Evolutionary conservation across 257 asterid genomes (phyloP).

Genomic region (Nicotiana otophora): DNA sequence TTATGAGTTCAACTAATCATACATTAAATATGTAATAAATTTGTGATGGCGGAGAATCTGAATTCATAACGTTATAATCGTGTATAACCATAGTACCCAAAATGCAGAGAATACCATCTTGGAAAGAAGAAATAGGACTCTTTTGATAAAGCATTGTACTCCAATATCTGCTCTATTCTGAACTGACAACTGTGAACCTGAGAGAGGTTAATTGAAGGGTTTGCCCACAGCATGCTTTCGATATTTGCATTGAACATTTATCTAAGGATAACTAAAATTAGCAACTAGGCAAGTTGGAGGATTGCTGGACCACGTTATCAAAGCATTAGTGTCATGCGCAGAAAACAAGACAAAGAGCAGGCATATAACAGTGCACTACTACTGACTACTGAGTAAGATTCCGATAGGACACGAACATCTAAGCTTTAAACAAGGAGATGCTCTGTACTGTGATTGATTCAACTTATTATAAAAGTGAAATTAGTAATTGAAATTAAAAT

Average conservation of each 20-base stretch:
- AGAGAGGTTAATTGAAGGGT: background rate
- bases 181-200: background rate
- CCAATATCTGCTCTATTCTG: background rate
- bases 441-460: background rate
- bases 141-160: background rate
- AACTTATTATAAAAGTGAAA: background rate
- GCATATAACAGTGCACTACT: constrained; percentile 1
- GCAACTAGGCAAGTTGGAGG: background rate
- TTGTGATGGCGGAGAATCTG: too few relatives aligned
- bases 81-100: background rate
- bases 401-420: constrained; percentile 3
- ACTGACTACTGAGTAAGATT: constrained; percentile 9
- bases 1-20: too few relatives aligned
- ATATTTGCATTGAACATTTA: background rate
- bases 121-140: background rate
- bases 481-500: too few relatives aligned
- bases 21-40: too few relatives aligned
- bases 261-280: background rate
- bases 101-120: background rate
- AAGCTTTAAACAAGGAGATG: background rate
- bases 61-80: too few relatives aligned
- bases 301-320: constrained; percentile 11
- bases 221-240: background rate
- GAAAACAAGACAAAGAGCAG: constrained; percentile 10
- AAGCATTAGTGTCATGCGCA: constrained; percentile 11